Percentiles rank a stretch among this genome's conserved stretches.
Evolutionary conservation across 176 grass and related monocot species (phyloP).

Genomic region (Cenchrus americanus): DNA sequence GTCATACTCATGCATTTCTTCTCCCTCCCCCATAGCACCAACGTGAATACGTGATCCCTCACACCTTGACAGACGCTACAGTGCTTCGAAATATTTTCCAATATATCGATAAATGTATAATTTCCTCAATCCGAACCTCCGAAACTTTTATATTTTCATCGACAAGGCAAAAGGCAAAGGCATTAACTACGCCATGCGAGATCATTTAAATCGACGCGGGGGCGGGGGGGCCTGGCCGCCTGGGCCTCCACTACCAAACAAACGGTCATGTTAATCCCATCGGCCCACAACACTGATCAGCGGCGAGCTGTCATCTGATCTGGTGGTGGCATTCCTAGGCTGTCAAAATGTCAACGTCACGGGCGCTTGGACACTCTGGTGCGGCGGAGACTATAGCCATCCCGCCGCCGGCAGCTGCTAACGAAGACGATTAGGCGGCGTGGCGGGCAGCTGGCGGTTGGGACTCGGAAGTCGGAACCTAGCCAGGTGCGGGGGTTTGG

Average conservation of each 20-base stretch:
- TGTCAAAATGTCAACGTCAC: background rate
- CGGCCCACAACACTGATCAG: background rate
- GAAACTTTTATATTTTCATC: background rate
- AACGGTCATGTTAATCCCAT: conserved; percentile 18
- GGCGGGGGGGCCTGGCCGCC: background rate
- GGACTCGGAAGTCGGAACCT: background rate
- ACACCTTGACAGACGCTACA: background rate
- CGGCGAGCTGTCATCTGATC: background rate
- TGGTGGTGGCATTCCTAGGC: background rate
- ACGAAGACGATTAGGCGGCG: background rate
- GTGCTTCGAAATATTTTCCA: background rate
- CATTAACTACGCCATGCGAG: conserved; percentile 34
- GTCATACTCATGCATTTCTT: conserved; percentile 28
- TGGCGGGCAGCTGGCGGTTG: background rate
- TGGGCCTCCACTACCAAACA: conserved; percentile 1
- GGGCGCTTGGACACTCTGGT: background rate
- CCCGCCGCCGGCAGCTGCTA: background rate
- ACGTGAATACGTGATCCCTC: conserved; percentile 31
- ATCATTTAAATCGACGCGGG: conserved; percentile 34
- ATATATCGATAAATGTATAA: background rate
- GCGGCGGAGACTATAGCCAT: background rate
- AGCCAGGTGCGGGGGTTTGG: background rate
- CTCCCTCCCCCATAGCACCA: conserved; percentile 1
- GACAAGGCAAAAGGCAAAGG: background rate
- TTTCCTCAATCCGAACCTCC: background rate